Percentiles rank a stretch among this genome's conserved stretches.
These are phyloP conservation scores for Ogataea thermomethanolica DNA, from an alignment of 805 yeast genomes.

Conservation along the genomic window DNA sequence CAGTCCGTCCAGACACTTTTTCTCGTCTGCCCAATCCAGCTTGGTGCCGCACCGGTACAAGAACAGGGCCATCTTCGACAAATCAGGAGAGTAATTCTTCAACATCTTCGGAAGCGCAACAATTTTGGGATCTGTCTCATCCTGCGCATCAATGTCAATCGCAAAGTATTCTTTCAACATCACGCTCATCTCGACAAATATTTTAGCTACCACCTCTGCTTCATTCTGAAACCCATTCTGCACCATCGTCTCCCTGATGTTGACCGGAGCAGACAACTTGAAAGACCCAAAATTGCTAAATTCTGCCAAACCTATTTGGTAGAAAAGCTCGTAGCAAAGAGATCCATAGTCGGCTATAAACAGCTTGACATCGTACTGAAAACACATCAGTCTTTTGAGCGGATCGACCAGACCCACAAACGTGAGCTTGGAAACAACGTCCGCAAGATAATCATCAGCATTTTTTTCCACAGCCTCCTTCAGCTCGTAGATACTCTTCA, in stretches of 20 bases:
- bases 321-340: constrained; percentile 64
- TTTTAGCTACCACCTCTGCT: constrained; percentile 11
- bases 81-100: constrained; percentile 58
- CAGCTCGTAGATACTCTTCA: constrained; percentile 59
- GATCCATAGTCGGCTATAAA: constrained; percentile 79
- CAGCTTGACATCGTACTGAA: constrained; percentile 78
- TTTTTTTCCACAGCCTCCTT: constrained; percentile 45
- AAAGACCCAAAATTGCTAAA: constrained; percentile 79
- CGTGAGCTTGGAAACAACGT: constrained; percentile 63
- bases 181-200: constrained; percentile 48
- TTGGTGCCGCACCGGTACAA: constrained; percentile 55
- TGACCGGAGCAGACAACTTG: constrained; percentile 32
- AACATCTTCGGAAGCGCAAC: constrained; percentile 64
- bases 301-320: constrained; percentile 73
- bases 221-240: constrained; percentile 32
- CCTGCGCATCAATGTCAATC: constrained; percentile 38
- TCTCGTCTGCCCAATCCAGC: constrained; percentile 67
- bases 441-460: constrained; percentile 54
- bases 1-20: constrained; percentile 62
- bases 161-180: constrained; percentile 83
- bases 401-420: constrained; percentile 84
- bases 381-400: constrained; percentile 64
- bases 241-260: constrained; percentile 36
- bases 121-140: constrained; percentile 38
- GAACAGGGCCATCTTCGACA: constrained; percentile 63